These are phyloP conservation scores for Ophiostoma ips DNA, from an alignment of 2,329 filamentous ascomycete genomes.

Conservation along the genomic window DNA sequence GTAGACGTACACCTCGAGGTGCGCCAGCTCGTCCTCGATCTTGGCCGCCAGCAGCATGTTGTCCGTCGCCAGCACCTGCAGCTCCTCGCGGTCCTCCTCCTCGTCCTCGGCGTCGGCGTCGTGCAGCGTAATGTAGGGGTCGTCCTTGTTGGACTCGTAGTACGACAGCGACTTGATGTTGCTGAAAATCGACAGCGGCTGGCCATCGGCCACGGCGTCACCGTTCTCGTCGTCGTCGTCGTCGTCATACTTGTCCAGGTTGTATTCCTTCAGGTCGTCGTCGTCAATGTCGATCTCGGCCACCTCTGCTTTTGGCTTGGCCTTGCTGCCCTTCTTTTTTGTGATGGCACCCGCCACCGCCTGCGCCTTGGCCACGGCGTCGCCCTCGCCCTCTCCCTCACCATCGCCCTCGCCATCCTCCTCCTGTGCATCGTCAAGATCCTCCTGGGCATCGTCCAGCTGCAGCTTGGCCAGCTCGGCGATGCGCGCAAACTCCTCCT, in stretches of 20 bases:
- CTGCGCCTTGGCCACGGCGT: slow-evolving; percentile 7
- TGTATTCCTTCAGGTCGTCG: slow-evolving; percentile 88
- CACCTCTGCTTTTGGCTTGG: slow-evolving; percentile 16
- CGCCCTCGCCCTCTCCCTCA: slow-evolving; percentile 10
- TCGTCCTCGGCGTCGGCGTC: slow-evolving; percentile 51
- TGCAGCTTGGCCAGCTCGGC: slow-evolving; percentile 62
- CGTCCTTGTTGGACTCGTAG: slow-evolving; percentile 85
- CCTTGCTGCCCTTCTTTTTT: slow-evolving; percentile 16
- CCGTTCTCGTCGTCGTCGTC: slow-evolving; percentile 47
- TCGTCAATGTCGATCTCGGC: slow-evolving; percentile 41
- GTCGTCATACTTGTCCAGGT: slow-evolving; percentile 91
- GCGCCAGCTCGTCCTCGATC: slow-evolving; percentile 92
- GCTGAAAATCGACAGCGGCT: slow-evolving; percentile 82
- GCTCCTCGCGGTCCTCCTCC: slow-evolving; percentile 80
- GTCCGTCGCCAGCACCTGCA: slow-evolving; percentile 85
- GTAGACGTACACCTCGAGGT: slow-evolving; percentile 94
- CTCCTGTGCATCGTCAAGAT: slow-evolving; percentile 55
- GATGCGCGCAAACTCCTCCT: slow-evolving; percentile 63
- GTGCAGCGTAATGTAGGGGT: slow-evolving; percentile 88
- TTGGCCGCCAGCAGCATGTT: slow-evolving; percentile 86
- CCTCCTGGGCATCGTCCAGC: slow-evolving; percentile 83
- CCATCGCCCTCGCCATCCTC: slow-evolving; percentile 12
- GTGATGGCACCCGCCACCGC: slow-evolving; percentile 2
- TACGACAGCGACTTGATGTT: slow-evolving; percentile 90
- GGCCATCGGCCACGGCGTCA: slow-evolving; percentile 27